Conservation (phyloP, 2,329 filamentous ascomycete species). For the Tolypocladium amazonense region DNA sequence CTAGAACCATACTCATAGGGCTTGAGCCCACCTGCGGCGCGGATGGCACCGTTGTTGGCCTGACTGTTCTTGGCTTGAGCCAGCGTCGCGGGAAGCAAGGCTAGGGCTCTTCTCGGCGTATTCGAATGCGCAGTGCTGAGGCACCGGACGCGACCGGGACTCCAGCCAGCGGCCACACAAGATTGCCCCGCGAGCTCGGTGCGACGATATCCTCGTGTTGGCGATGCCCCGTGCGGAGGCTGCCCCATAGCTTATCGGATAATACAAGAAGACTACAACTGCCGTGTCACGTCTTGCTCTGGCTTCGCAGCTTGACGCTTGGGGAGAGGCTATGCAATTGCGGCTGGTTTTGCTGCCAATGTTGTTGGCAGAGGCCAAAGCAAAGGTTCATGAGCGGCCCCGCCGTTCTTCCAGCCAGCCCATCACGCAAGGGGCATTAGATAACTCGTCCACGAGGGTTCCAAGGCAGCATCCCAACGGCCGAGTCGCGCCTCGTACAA, state of each 20-base stretch:
- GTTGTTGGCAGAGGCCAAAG: not conserved
- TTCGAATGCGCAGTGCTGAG: not conserved
- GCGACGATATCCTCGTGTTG: not conserved
- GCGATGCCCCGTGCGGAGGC: not conserved
- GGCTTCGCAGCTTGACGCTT: not conserved
- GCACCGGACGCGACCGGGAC: not conserved
- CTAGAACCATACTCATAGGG: not conserved
- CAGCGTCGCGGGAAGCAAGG: not conserved
- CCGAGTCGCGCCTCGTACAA: not conserved
- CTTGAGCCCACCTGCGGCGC: not conserved
- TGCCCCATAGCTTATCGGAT: not conserved
- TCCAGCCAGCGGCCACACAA: not conserved
- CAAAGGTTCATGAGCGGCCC: not conserved
- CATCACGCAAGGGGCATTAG: too few relatives aligned
- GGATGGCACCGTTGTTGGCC: not conserved
- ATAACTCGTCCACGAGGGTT: not conserved
- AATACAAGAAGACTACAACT: not conserved
- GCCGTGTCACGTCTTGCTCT: not conserved
- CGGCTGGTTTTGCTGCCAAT: not conserved
- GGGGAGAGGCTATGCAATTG: not conserved
- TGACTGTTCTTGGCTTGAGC: too few relatives aligned
- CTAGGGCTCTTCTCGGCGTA: not conserved
- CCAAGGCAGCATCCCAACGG: not conserved
- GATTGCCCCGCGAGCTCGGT: not conserved
- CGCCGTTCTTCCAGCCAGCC: not conserved